Evolutionary conservation across 1,284 basidiomycete genomes (phyloP), one percentile per base, ranked within the genome.

Genomic region (Leccinum subspadiceum): DNA sequence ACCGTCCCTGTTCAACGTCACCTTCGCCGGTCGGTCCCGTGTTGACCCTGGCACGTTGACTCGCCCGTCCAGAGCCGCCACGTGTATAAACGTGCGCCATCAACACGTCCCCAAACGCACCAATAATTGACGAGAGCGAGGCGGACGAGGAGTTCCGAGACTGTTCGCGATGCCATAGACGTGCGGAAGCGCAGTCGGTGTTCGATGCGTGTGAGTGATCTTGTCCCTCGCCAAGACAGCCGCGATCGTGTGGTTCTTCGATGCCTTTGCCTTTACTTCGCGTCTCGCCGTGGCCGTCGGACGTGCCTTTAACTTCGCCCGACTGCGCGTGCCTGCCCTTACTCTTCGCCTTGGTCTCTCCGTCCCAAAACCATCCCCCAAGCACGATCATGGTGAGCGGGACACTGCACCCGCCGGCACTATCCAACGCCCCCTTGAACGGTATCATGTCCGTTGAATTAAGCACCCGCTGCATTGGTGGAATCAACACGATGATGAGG

Each of bases 311-410:
- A 13, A 20, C 20, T n/a, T 48, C 31, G 7, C 13, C 39, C 39
- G 26, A 24, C 2, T 46, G 20, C 2, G 2, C 17, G 15, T n/a
- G 51, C 5, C 12, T 13, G 7, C 2, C 6, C 52, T 54, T 62
- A 2, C 2, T 17, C 55, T n/a, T 75, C 70, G 5, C 3, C 3
- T 59, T 52, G 63, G 56, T 8, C 5, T 62, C 62, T 2, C 54
- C 65, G 26, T 67, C 76, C 71, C 91, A 89, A 75, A 97, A 97
- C 80, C 96, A 97, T 6, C 92, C 94, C 15, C 95, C 95, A 49
- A 98, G 86, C 7, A 97, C 94, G 61, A 98, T 83, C 41, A 98
- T 79, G 2, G 95, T 97, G 24, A 97, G 73, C 0, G 95, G 95
- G 64, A 98, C 89, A 0, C 91, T 92, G 68, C 93, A 95, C 66